Evolutionary conservation across 192 early-diverging fungal species (phyloP).

Genomic region (Physocladia obscura): DNA sequence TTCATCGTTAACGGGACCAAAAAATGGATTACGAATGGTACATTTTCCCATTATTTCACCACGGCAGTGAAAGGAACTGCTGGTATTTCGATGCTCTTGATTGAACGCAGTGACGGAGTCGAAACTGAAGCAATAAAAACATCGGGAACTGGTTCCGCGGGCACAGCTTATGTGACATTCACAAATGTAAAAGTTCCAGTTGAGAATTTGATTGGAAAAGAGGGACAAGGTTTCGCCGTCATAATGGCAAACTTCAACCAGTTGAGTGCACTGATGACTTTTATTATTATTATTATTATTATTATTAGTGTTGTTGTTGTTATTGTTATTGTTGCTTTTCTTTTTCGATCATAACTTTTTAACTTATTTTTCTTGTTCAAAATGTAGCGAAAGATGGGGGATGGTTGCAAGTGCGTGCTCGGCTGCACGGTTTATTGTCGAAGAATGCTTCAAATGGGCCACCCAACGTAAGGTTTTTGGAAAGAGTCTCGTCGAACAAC

Average conservation of each 20-base stretch:
- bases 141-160: constrained; percentile 63
- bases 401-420: constrained; percentile 38
- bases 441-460: constrained; percentile 68
- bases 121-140: constrained; percentile 69
- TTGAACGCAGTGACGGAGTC: constrained; percentile 53
- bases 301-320: too few relatives aligned
- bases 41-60: constrained; percentile 50
- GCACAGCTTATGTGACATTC: constrained; percentile 53
- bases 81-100: constrained; percentile 70
- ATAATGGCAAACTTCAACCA: constrained; percentile 67
- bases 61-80: constrained; percentile 47
- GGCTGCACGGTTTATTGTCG: constrained; percentile 48
- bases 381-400: background rate
- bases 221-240: constrained; percentile 64
- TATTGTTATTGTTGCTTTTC: background rate
- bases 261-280: background rate
- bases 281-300: background rate
- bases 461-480: constrained; percentile 74
- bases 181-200: constrained; percentile 75
- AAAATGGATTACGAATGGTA: constrained; percentile 57
- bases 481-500: constrained; percentile 65
- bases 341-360: background rate
- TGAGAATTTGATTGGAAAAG: constrained; percentile 68
- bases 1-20: constrained; percentile 57
- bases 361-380: background rate